phyloP scores from a whole-genome alignment of 2,329 filamentous ascomycete species.

The Fusarium xylarioides region DNA sequence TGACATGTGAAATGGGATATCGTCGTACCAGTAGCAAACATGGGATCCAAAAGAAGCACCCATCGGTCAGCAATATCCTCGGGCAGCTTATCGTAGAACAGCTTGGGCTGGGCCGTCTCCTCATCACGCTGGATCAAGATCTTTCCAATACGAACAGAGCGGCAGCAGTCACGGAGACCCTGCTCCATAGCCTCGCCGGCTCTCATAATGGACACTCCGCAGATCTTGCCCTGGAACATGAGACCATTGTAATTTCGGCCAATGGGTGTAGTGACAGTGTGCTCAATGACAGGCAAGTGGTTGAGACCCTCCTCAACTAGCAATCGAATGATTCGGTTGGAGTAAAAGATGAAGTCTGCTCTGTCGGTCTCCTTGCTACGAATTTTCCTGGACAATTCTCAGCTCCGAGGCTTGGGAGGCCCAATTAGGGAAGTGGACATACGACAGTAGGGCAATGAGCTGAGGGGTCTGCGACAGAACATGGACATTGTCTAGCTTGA shows the following conservation, averaged over 20 bases:
- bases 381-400: slow-evolving; percentile 77
- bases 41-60: slow-evolving; percentile 95
- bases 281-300: slow-evolving; percentile 90
- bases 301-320: slow-evolving; percentile 97
- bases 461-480: slow-evolving; percentile 93
- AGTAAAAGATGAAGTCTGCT: slow-evolving; percentile 99
- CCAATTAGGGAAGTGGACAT: slow-evolving; percentile 56
- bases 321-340: slow-evolving; percentile 95
- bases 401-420: slow-evolving; percentile 29
- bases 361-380: slow-evolving; percentile 88
- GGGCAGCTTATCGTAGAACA: slow-evolving; percentile 98
- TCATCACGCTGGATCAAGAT: slow-evolving; percentile 98
- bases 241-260: slow-evolving; percentile 89
- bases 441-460: slow-evolving; percentile 97
- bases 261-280: slow-evolving; percentile 89
- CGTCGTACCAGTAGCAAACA: slow-evolving; percentile 89
- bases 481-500: slow-evolving; percentile 86
- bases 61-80: slow-evolving; percentile 92
- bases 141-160: slow-evolving; percentile 97
- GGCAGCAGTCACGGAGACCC: slow-evolving; percentile 93
- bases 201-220: slow-evolving; percentile 97
- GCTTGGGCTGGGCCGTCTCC: slow-evolving; percentile 88
- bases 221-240: slow-evolving; percentile 97
- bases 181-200: slow-evolving; percentile 99
- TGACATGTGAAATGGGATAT: background rate